Evolutionary conservation across 257 asterid species (phyloP).

Genomic region (Jacaranda copaia): DNA sequence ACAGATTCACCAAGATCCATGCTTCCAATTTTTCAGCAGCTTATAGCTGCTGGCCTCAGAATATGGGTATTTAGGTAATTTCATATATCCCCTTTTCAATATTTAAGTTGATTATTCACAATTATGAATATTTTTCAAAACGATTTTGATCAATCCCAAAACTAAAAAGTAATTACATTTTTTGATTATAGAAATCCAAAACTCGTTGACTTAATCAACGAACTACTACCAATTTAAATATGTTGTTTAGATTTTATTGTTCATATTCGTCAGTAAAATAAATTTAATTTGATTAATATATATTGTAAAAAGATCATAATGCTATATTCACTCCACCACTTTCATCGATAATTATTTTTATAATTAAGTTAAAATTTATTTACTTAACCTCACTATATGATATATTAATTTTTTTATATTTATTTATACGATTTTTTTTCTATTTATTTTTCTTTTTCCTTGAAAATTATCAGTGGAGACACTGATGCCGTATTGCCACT

Average conservation of each 20-base stretch:
- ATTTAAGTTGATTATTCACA: neutral
- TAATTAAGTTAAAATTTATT: neutral
- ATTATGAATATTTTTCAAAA: too few relatives aligned
- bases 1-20: conserved; percentile 68
- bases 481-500: conserved; percentile 69
- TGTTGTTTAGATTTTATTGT: too few relatives aligned
- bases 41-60: conserved; percentile 59
- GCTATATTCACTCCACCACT: too few relatives aligned
- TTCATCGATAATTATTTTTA: too few relatives aligned
- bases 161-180: too few relatives aligned
- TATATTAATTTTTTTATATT: neutral
- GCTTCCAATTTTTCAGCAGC: conserved; percentile 64
- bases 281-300: too few relatives aligned
- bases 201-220: too few relatives aligned
- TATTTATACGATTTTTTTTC: neutral
- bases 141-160: too few relatives aligned
- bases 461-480: conserved; percentile 55
- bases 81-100: neutral
- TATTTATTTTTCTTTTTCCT: neutral
- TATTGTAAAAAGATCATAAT: too few relatives aligned
- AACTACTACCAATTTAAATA: too few relatives aligned
- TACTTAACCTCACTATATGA: neutral
- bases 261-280: too few relatives aligned
- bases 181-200: too few relatives aligned
- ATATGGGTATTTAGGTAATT: conserved; percentile 75